Base-by-base conservation (phyloP, 75 land plant genomes). In the Cupressus sempervirens region DNA sequence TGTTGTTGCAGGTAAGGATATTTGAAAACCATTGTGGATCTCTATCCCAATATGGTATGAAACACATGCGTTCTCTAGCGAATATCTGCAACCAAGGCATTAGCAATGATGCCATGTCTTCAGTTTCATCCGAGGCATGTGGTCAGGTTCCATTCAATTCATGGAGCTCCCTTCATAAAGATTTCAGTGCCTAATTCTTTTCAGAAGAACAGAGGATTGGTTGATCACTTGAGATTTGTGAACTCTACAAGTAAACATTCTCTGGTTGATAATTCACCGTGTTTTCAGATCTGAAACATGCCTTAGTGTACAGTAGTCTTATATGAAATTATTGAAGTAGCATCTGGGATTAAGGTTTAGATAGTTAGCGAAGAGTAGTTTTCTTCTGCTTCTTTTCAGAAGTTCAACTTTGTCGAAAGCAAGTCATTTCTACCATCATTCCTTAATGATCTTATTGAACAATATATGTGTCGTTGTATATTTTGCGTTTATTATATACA, bases 1-100 rank as follows among this genome's bases (percentile, higher is more conserved):
- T 79, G 5, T 45, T n/a, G 30, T n/a, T 38, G 50, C 77, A 92
- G 93, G 93, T 92, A 1, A 83, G 88, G 13, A 81, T 86, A 35
- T 90, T 92, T 84, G 93, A 92, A 85, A 40, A 30, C 5, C 76
- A 88, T 32, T 92, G 90, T 84, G 91, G 92, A 52, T 85, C 90
- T 3, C 84, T 96, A 13, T 88, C 93, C 43, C 93, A 93, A 43
- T 94, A 96, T 76, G 96, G 96, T 13, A 94, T 96, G 95, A 96
- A 94, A 46, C 96, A 96, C 88, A 96, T 94, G 94, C 90, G 98
- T 20, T 91, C 96, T 62, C 77, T 96, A 54, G 96, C 96, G 13
- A 96, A 96, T 87, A 87, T 94, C 7, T 96, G 98, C 88, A 96
- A 96, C 54, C 90, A 91, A 40, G 98, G 98, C 12, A 76, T 94